phyloP scores from a whole-genome alignment of 768 basidiomycete genomes.

The Nevesoporus exiguus region DNA sequence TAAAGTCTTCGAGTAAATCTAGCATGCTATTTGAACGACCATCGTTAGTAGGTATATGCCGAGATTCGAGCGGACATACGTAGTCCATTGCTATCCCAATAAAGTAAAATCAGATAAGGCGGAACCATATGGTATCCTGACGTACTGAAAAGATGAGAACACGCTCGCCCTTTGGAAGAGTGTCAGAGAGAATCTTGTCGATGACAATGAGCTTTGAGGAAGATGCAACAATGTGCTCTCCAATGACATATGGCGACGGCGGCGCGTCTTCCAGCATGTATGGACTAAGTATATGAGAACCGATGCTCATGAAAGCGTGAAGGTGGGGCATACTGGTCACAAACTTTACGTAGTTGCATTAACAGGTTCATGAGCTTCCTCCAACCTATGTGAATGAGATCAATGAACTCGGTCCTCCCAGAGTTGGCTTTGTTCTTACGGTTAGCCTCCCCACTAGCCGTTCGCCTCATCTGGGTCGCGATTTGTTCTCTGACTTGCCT shows the following conservation, averaged over 20 bases:
- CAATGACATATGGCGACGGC: constrained; percentile 47
- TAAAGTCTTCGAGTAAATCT: constrained; percentile 65
- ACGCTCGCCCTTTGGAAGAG: constrained; percentile 56
- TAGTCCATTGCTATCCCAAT: constrained; percentile 54
- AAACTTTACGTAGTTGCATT: constrained; percentile 67
- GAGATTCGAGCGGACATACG: constrained; percentile 25
- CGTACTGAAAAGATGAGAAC: constrained; percentile 68
- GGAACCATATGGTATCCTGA: not conserved
- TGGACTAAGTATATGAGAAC: constrained; percentile 37
- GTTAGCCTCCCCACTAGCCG: constrained; percentile 29
- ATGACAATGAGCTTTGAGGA: constrained; percentile 55
- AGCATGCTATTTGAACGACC: constrained; percentile 48
- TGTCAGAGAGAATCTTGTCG: constrained; percentile 55
- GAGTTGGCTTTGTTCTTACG: constrained; percentile 20
- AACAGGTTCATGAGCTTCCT: constrained; percentile 62
- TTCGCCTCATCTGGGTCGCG: constrained; percentile 35
- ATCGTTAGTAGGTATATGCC: not conserved
- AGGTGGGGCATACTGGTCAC: constrained; percentile 52
- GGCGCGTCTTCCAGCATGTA: constrained; percentile 49
- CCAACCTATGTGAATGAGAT: constrained; percentile 42
- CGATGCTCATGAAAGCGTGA: not conserved
- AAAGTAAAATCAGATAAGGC: constrained; percentile 7
- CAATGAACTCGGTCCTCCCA: not conserved
- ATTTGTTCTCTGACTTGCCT: constrained; percentile 40
- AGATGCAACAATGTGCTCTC: constrained; percentile 53